phyloP scores from a whole-genome alignment of 2,329 filamentous ascomycete genomes.

The Myrmaecium sp. region DNA sequence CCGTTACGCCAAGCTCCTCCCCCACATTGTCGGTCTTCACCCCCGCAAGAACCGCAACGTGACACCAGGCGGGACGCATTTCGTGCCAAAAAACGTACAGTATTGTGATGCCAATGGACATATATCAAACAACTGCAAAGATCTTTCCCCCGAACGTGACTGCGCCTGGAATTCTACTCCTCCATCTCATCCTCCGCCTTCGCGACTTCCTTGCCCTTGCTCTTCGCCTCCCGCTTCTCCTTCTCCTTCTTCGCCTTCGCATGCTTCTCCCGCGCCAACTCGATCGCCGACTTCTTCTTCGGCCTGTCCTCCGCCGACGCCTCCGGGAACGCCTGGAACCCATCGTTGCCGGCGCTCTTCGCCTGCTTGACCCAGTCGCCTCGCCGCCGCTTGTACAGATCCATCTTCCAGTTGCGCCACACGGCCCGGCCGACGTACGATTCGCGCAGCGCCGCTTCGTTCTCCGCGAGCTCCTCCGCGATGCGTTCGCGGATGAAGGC shows the following conservation, averaged over 20 bases:
- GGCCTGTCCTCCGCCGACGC: constrained; percentile 9
- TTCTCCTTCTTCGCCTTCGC: constrained; percentile 27
- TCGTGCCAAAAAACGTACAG: too few relatives aligned
- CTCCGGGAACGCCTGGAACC: constrained; percentile 33
- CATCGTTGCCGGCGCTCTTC: constrained; percentile 31
- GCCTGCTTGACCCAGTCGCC: constrained; percentile 47
- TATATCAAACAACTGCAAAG: too few relatives aligned
- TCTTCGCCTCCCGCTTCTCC: constrained; percentile 13
- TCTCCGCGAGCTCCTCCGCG: constrained; percentile 42
- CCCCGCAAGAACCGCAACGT: too few relatives aligned
- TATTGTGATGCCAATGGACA: too few relatives aligned
- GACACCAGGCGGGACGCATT: too few relatives aligned
- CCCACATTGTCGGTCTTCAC: too few relatives aligned
- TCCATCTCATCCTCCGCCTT: neutral
- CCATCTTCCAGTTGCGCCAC: constrained; percentile 61
- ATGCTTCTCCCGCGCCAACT: constrained; percentile 40
- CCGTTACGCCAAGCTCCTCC: too few relatives aligned
- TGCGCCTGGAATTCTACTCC: constrained; percentile 1
- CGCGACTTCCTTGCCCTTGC: constrained; percentile 4
- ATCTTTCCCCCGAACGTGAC: too few relatives aligned
- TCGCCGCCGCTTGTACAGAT: constrained; percentile 46
- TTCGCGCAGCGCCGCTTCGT: constrained; percentile 45
- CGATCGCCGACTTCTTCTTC: constrained; percentile 21
- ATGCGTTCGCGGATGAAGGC: constrained; percentile 52
- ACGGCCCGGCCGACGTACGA: constrained; percentile 48